Conservation (phyloP, 2,329 filamentous ascomycete species). For the Colletotrichum gloeosporioides region DNA sequence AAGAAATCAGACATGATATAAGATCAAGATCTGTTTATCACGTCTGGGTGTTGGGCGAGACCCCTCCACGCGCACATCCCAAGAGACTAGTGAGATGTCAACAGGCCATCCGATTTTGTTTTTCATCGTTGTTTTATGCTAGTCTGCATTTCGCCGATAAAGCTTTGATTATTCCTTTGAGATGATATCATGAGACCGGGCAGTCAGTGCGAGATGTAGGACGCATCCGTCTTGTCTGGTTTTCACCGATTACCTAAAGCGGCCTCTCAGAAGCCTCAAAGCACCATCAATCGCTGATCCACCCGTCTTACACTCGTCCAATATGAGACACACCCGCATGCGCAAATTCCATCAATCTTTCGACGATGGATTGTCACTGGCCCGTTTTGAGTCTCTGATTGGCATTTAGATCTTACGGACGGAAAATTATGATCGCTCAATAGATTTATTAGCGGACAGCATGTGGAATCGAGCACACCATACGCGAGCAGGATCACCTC, state of each 20-base stretch:
- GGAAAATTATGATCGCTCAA: neutral
- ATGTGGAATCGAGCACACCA: neutral
- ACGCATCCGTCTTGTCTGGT: neutral
- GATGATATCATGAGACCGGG: neutral
- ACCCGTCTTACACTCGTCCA: fast-evolving
- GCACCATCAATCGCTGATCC: neutral
- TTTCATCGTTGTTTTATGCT: neutral
- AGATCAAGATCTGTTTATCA: neutral
- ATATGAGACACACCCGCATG: neutral
- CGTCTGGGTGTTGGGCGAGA: neutral
- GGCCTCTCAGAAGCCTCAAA: neutral
- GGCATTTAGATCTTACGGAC: neutral
- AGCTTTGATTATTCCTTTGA: neutral
- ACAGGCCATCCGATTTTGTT: neutral
- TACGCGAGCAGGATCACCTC: too few species aligned
- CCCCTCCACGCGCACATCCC: neutral
- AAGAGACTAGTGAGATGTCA: neutral
- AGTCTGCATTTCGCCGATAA: neutral
- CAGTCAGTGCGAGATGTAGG: neutral
- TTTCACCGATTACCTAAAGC: neutral
- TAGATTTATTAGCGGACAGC: neutral
- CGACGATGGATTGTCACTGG: neutral
- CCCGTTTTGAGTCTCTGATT: neutral
- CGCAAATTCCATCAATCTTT: neutral
- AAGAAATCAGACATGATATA: neutral